phyloP scores from a whole-genome alignment of 305 asterid species.

The Fraxinus angustifolia region DNA sequence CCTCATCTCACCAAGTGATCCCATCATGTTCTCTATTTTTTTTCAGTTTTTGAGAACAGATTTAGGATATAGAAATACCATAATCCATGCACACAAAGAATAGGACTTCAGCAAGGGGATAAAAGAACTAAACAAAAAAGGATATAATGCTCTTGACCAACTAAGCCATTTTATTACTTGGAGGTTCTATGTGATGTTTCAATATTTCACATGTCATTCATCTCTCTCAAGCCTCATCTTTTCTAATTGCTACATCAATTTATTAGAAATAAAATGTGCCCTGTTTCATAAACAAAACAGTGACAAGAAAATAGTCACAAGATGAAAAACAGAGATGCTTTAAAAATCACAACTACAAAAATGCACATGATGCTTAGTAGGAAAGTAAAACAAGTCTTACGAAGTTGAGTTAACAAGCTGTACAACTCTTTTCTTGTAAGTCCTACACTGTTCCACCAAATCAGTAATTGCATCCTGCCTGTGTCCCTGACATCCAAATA shows the following conservation, averaged over 20 bases:
- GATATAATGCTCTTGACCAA: not conserved
- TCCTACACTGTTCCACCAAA: conserved; percentile 93
- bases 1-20: not conserved
- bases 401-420: conserved; percentile 97
- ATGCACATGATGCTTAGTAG: conserved; percentile 4
- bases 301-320: not conserved
- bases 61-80: not conserved
- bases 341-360: conserved; percentile 2
- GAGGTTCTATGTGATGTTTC: not conserved
- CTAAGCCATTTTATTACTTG: not conserved
- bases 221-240: not conserved
- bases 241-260: not conserved
- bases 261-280: not conserved
- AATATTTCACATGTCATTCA: not conserved
- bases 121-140: not conserved
- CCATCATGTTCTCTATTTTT: not conserved
- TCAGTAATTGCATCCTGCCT: conserved; percentile 96
- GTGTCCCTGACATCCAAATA: conserved; percentile 52
- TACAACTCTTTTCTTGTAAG: conserved; percentile 90
- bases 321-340: not conserved
- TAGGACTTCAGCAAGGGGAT: not conserved
- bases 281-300: not conserved
- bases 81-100: not conserved
- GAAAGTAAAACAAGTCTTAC: conserved; percentile 49
- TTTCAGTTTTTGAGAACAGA: not conserved